Percentiles rank a stretch among this genome's conserved stretches.
Conservation (phyloP, 345 rosid genomes). For the Nephelium lappaceum region DNA sequence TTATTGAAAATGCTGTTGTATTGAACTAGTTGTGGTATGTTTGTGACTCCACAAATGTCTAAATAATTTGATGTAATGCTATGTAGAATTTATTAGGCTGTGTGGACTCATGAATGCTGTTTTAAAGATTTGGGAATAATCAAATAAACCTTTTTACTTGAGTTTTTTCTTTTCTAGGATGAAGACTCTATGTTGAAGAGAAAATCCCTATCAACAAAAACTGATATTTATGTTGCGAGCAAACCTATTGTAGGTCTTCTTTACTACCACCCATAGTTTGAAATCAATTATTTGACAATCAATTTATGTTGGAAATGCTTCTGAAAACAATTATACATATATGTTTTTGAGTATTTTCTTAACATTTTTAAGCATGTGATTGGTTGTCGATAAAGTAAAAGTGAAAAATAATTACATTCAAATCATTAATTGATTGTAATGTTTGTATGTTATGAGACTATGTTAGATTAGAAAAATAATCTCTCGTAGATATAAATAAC, state of each 20-base stretch:
- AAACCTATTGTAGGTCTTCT: too few species aligned
- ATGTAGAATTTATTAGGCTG: background rate
- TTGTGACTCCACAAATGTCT: background rate
- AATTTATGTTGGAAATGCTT: background rate
- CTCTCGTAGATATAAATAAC: too few species aligned
- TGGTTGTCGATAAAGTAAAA: too few species aligned
- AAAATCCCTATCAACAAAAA: background rate
- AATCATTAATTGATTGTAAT: too few species aligned
- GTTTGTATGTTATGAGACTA: too few species aligned
- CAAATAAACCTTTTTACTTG: background rate
- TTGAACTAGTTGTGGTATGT: background rate
- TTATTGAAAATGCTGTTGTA: too few species aligned
- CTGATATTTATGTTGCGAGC: background rate
- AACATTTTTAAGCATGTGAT: too few species aligned
- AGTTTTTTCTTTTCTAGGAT: background rate
- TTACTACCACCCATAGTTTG: too few species aligned
- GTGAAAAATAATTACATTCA: too few species aligned
- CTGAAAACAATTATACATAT: background rate
- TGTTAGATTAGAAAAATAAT: too few species aligned
- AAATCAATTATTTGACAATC: too few species aligned
- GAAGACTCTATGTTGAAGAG: background rate
- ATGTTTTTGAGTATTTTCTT: too few species aligned
- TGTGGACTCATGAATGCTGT: background rate
- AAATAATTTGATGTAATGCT: background rate
- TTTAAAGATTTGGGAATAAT: background rate